These are phyloP conservation scores for Komagataella pseudopastoris DNA, from an alignment of 805 yeast species.

Conservation along the genomic window DNA sequence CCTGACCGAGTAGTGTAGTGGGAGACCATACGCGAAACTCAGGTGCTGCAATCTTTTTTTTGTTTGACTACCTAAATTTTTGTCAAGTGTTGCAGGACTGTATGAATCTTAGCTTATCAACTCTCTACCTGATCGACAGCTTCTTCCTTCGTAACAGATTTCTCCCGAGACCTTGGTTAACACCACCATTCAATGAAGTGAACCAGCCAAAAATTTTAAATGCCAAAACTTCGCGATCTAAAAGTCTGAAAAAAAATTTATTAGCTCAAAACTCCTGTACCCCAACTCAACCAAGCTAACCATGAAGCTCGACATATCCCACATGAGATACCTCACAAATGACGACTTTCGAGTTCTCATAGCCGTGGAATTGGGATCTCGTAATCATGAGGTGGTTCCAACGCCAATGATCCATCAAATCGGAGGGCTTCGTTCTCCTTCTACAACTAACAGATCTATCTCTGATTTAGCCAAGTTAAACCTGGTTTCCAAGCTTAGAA, in stretches of 20 bases:
- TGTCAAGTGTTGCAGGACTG: too few relatives aligned
- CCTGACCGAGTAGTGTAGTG: background rate
- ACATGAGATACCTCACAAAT: slow-evolving; percentile 82
- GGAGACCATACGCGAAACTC: background rate
- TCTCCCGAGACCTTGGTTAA: too few relatives aligned
- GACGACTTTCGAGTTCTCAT: slow-evolving; percentile 85
- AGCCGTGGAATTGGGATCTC: slow-evolving; percentile 83
- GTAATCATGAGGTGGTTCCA: slow-evolving; percentile 92
- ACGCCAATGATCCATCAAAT: slow-evolving; percentile 68
- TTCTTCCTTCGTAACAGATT: too few relatives aligned
- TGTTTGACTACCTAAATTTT: too few relatives aligned
- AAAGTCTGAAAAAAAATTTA: too few relatives aligned
- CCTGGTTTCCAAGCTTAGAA: slow-evolving; percentile 64
- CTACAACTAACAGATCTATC: slow-evolving; percentile 68
- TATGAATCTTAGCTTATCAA: too few relatives aligned
- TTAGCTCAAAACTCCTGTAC: background rate
- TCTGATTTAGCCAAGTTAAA: slow-evolving; percentile 80
- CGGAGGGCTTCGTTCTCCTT: slow-evolving; percentile 62
- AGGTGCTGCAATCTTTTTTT: background rate
- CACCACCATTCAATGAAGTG: too few relatives aligned
- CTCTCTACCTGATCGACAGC: too few relatives aligned
- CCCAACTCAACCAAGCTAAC: background rate
- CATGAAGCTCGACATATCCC: slow-evolving; percentile 88
- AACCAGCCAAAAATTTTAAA: too few relatives aligned
- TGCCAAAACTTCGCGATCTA: background rate